Evolutionary conservation across 2,329 filamentous ascomycete species (phyloP), one percentile per base, ranked within the genome.

Genomic region (Fusarium luffae): DNA sequence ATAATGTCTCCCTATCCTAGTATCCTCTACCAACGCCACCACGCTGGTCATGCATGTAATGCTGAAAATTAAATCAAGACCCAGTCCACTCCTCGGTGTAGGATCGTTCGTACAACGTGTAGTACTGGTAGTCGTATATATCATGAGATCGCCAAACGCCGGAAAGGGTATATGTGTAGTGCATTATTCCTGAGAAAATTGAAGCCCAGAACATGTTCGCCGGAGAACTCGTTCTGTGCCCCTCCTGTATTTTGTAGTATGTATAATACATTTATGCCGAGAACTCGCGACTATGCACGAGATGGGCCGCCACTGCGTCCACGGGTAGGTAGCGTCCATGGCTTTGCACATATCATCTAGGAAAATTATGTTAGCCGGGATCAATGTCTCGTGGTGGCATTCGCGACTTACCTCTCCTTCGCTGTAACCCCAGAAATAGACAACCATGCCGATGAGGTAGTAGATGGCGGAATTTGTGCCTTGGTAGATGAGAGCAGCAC

Each of bases 401-500:
- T 18, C 8, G 30, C 30, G 54, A 51, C 91, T 78, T 82, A 97
- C 94, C 90, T 99, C 96, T 81, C 96, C 96, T 81, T 99, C 95
- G 76, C 92, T 96, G 76, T 97, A 98, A 2, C 93, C 96, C 94
- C 94, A 98, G 76, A 98, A 97, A 81, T 98, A 99, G 16, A 96
- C 90, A 10, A 84, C 85, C 82, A 97, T 90, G 21, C 91, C 95
- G 67, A 98, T 88, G 27, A 97, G 79, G 79, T 98, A 98, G 82
- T 98, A 99, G 54, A 98, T 82, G 7, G 93, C 96, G 4, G 95
- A 86, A 78, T 99, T 97, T 28, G 94, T 97, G 62, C 90, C 92
- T 80, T 98, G 96, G 79, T 99, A 99, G 68, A 97, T 84, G 68
- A 99, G 85, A 28, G 91, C 85, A 8, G 93, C 89, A 21, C 90